A percentile compares a stretch with the other conserved stretches of the same genome.
These are phyloP conservation scores for Talaromyces sp. DNA, from an alignment of 2,329 filamentous ascomycete species.

Conservation along the genomic window DNA sequence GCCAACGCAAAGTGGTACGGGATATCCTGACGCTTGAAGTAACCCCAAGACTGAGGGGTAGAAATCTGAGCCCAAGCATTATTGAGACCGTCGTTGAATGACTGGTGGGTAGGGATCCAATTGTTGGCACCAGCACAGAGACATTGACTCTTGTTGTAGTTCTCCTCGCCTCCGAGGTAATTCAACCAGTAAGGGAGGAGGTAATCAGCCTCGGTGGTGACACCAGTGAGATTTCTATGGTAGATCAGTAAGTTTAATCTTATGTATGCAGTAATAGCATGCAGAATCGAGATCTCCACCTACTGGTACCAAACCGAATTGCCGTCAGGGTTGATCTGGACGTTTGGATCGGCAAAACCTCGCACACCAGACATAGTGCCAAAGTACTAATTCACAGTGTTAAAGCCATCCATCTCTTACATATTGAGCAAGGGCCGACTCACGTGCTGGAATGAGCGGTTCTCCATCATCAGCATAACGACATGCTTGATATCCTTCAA, in stretches of 20 bases:
- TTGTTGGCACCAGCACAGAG: slow-evolving; percentile 14
- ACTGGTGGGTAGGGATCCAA: slow-evolving; percentile 14
- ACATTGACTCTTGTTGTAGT: slow-evolving; percentile 16
- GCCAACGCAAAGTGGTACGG: slow-evolving; percentile 15
- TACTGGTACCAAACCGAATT: slow-evolving; percentile 49
- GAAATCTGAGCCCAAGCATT: slow-evolving; percentile 11
- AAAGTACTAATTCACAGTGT: slow-evolving; percentile 45
- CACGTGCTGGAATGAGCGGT: slow-evolving; percentile 40
- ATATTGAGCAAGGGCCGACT: not conserved
- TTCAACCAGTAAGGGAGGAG: slow-evolving; percentile 16
- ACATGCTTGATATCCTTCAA: slow-evolving; percentile 55
- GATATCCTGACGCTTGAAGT: slow-evolving; percentile 15
- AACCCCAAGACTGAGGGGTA: slow-evolving; percentile 14
- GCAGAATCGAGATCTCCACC: slow-evolving; percentile 22
- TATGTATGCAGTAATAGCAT: not conserved
- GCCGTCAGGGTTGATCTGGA: slow-evolving; percentile 47
- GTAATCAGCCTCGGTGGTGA: slow-evolving; percentile 26
- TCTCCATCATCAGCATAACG: slow-evolving; percentile 57
- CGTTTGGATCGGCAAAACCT: slow-evolving; percentile 55
- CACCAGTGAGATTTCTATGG: slow-evolving; percentile 40
- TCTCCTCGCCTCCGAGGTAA: slow-evolving; percentile 15
- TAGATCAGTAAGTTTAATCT: slow-evolving; percentile 28
- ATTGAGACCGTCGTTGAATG: slow-evolving; percentile 11
- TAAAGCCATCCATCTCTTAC: not conserved
- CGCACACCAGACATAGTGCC: slow-evolving; percentile 55